Evolutionary conservation across 371 early-diverging fungal genomes (phyloP).

Genomic region (Mortierella sp.): DNA sequence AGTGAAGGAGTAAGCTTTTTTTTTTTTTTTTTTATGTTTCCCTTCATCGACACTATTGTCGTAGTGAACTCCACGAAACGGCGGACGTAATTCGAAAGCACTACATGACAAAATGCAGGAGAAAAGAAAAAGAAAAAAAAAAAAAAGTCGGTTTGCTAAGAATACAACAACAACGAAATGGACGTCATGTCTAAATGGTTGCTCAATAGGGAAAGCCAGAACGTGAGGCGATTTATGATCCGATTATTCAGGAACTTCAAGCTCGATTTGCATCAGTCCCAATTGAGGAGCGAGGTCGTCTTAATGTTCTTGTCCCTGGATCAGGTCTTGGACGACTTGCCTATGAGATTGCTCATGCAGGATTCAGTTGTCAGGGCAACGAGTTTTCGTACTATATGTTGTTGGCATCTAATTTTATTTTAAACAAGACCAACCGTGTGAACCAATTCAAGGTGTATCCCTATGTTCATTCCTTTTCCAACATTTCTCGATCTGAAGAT

Average conservation of each 20-base stretch:
- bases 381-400: conserved; percentile 87
- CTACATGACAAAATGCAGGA: no score
- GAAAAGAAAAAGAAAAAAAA: no score
- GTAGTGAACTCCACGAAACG: no score
- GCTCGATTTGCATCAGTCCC: conserved; percentile 58
- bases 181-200: background rate
- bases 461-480: conserved; percentile 90
- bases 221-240: conserved; percentile 82
- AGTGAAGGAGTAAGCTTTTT: conserved; percentile 68
- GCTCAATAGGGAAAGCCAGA: conserved; percentile 75
- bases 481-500: conserved; percentile 67
- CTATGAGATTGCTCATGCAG: conserved; percentile 82
- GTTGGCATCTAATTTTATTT: conserved; percentile 86
- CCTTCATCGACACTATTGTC: no score
- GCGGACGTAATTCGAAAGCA: no score
- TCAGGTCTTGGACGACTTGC: conserved; percentile 93
- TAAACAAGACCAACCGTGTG: conserved; percentile 70
- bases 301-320: conserved; percentile 86
- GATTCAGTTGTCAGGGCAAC: conserved; percentile 88
- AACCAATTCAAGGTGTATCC: conserved; percentile 84
- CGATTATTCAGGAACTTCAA: conserved; percentile 80
- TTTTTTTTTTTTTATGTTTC: no score
- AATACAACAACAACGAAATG: background rate
- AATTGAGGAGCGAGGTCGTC: conserved; percentile 57
- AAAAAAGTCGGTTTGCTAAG: no score